phyloP scores from a whole-genome alignment of 139 green algal genomes.

The Desmodesmus armatus region DNA sequence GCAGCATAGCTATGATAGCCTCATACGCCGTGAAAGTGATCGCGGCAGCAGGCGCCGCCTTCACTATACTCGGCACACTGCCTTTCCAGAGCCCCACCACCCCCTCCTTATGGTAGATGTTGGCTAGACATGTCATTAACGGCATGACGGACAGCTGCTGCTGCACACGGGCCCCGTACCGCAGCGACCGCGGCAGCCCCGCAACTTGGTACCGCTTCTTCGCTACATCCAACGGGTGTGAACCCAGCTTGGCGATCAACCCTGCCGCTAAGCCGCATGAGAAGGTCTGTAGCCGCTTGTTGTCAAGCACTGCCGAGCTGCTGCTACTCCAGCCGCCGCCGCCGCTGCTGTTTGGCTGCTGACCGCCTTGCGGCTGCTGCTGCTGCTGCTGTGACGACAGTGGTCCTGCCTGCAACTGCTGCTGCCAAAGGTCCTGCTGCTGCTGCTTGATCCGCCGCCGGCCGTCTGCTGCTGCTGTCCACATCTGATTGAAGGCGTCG shows the following conservation, averaged over 20 bases:
- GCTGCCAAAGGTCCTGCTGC: background rate
- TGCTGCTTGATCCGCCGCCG: conserved; percentile 2
- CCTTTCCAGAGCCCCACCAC: conserved; percentile 95
- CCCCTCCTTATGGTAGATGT: conserved; percentile 79
- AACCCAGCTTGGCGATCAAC: conserved; percentile 88
- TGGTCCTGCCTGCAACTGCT: background rate
- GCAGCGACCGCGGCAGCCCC: conserved; percentile 71
- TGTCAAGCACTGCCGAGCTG: background rate
- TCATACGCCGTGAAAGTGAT: conserved; percentile 92
- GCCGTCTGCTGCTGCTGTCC: background rate
- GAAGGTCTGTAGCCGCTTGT: conserved; percentile 47
- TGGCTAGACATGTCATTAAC: conserved; percentile 64
- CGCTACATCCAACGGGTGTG: conserved; percentile 95
- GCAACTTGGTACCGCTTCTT: conserved; percentile 98
- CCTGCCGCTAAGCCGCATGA: conserved; percentile 73
- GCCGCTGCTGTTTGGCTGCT: conserved; percentile 1
- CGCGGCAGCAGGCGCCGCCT: conserved; percentile 92
- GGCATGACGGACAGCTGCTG: conserved; percentile 54
- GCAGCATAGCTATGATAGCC: conserved; percentile 38
- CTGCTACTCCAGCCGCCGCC: conserved; percentile 12
- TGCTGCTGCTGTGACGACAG: background rate
- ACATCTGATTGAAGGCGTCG: conserved; percentile 82
- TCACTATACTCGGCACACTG: conserved; percentile 88
- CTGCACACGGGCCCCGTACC: conserved; percentile 84
- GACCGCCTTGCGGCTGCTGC: background rate